Conservation (phyloP, 2,329 filamentous ascomycete genomes). For the Pestalotiopsis fici region DNA sequence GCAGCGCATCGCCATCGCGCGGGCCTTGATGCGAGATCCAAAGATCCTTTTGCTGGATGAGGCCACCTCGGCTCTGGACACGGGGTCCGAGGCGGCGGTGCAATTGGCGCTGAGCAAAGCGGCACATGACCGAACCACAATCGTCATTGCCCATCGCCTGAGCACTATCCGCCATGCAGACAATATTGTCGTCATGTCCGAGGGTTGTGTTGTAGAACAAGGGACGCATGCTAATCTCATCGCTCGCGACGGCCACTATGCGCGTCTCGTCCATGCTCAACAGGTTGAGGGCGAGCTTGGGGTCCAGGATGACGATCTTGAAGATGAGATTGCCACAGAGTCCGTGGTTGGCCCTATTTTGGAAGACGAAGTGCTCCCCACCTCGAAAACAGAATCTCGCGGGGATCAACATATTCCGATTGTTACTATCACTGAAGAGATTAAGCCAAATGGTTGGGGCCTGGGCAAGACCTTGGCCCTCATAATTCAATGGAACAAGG, state of each 20-base stretch:
- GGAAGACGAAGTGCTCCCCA: background rate
- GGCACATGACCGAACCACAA: constrained; percentile 81
- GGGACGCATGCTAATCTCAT: constrained; percentile 75
- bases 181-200: constrained; percentile 88
- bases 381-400: too few species aligned
- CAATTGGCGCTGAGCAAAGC: constrained; percentile 77
- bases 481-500: constrained; percentile 19
- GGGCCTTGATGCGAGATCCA: constrained; percentile 81
- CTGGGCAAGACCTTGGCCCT: constrained; percentile 7
- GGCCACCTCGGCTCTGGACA: constrained; percentile 74
- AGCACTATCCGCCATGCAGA: constrained; percentile 91
- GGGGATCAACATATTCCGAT: background rate
- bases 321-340: background rate
- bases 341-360: background rate
- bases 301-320: background rate
- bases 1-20: constrained; percentile 87
- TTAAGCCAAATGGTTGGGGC: constrained; percentile 24
- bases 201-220: constrained; percentile 78
- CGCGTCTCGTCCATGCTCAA: constrained; percentile 61
- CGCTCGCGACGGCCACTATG: constrained; percentile 67
- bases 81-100: constrained; percentile 72
- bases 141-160: constrained; percentile 85
- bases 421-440: background rate
- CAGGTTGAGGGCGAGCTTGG: background rate
- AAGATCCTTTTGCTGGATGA: constrained; percentile 77